Conservation (phyloP, 345 rosid species). For the Barbarea vulgaris region DNA sequence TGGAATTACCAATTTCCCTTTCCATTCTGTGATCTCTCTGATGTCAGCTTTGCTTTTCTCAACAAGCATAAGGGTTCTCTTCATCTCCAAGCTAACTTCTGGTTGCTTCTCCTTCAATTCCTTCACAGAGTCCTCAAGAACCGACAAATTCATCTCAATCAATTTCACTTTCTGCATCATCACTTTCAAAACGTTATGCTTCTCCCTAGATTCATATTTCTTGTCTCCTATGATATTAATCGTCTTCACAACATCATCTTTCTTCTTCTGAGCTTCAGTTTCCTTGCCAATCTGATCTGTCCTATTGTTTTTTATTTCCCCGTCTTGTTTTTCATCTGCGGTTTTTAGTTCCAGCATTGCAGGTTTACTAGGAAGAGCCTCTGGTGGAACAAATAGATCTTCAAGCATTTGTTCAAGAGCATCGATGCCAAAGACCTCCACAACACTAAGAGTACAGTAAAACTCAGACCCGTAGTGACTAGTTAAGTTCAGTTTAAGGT, state of each 20-base stretch:
- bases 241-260: constrained; percentile 41
- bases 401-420: constrained; percentile 94
- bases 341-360: constrained; percentile 45
- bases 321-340: constrained; percentile 14
- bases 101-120: constrained; percentile 63
- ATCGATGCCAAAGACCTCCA: constrained; percentile 88
- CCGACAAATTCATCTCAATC: constrained; percentile 71
- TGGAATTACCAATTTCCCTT: constrained; percentile 55
- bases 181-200: constrained; percentile 71
- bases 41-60: constrained; percentile 63
- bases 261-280: constrained; percentile 41
- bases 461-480: constrained; percentile 94
- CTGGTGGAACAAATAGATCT: constrained; percentile 70
- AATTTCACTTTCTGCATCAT: constrained; percentile 89
- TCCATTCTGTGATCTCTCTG: constrained; percentile 61
- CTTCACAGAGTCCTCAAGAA: constrained; percentile 74
- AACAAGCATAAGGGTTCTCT: constrained; percentile 50
- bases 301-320: constrained; percentile 32
- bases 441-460: constrained; percentile 85
- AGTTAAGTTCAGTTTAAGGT: constrained; percentile 66
- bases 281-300: constrained; percentile 45
- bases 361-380: constrained; percentile 43
- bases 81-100: constrained; percentile 61
- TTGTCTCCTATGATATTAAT: constrained; percentile 53
- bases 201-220: constrained; percentile 63